These are phyloP conservation scores for Calocera viscosa DNA, from an alignment of 768 basidiomycete species.

Conservation along the genomic window DNA sequence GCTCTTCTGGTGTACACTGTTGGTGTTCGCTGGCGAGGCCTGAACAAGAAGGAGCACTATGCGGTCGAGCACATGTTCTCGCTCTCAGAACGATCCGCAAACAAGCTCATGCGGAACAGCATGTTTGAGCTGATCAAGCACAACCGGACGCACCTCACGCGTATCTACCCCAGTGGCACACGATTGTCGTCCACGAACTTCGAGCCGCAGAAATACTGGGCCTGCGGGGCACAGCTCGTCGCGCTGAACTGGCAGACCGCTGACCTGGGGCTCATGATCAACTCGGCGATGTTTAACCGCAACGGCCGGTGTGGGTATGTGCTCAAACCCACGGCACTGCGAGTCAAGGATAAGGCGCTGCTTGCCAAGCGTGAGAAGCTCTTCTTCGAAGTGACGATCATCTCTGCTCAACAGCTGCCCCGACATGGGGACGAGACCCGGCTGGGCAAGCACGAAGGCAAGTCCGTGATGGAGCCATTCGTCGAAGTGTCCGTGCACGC, in stretches of 20 bases:
- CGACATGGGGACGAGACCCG: conserved; percentile 41
- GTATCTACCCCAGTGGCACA: conserved; percentile 77
- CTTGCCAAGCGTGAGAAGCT: conserved; percentile 44
- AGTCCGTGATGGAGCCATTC: conserved; percentile 51
- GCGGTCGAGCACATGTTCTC: conserved; percentile 85
- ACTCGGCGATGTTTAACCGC: conserved; percentile 87
- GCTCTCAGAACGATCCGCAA: conserved; percentile 70
- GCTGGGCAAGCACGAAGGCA: conserved; percentile 31
- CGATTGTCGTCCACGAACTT: conserved; percentile 78
- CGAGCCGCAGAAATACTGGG: conserved; percentile 81
- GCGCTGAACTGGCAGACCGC: conserved; percentile 94
- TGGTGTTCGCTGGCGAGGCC: conserved; percentile 85
- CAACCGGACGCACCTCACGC: conserved; percentile 64
- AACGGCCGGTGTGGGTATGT: conserved; percentile 85
- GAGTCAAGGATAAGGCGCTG: conserved; percentile 49
- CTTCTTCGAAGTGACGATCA: conserved; percentile 51
- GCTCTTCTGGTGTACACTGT: conserved; percentile 83
- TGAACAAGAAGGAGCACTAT: conserved; percentile 77
- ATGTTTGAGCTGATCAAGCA: conserved; percentile 73
- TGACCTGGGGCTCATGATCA: conserved; percentile 88
- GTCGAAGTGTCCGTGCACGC: conserved; percentile 69
- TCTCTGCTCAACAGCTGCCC: conserved; percentile 86
- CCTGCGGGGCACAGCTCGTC: conserved; percentile 74
- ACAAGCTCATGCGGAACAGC: conserved; percentile 56
- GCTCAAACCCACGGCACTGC: conserved; percentile 69